Conservation (phyloP, 164 flowering plant genomes). For the Brasenia schreberi region DNA sequence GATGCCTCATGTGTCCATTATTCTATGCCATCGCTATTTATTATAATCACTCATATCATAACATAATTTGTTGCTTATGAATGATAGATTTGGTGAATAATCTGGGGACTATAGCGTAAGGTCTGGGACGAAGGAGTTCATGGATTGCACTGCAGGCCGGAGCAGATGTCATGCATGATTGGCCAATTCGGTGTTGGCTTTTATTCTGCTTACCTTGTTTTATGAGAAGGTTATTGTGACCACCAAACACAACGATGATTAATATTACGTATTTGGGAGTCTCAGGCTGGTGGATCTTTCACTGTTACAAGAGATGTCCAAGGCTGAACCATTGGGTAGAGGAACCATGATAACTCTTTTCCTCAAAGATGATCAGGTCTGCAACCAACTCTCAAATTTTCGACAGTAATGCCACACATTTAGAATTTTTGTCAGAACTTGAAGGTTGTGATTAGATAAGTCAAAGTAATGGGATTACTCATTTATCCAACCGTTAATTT, state of each 20-base stretch:
- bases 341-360: conserved; percentile 12
- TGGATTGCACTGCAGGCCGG: conserved; percentile 47
- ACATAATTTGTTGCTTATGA: too few relatives aligned
- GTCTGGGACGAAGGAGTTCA: conserved; percentile 53
- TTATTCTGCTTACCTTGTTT: conserved; percentile 41
- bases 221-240: conserved; percentile 52
- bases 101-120: conserved; percentile 52
- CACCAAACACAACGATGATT: conserved; percentile 52
- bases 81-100: conserved; percentile 55
- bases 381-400: too few relatives aligned
- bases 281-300: conserved; percentile 20
- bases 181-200: conserved; percentile 48
- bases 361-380: conserved; percentile 12
- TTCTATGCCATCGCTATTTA: too few relatives aligned
- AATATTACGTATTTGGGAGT: conserved; percentile 42
- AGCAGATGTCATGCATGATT: conserved; percentile 54
- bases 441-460: too few relatives aligned
- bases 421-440: too few relatives aligned
- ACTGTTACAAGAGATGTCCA: conserved; percentile 9
- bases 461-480: too few relatives aligned
- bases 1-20: too few relatives aligned
- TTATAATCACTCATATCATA: too few relatives aligned
- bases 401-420: too few relatives aligned
- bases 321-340: conserved; percentile 11
- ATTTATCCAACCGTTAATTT: too few relatives aligned